Evolutionary conservation across 2,329 filamentous ascomycete genomes (phyloP).

Genomic region (Chaetomiaceae sp.): DNA sequence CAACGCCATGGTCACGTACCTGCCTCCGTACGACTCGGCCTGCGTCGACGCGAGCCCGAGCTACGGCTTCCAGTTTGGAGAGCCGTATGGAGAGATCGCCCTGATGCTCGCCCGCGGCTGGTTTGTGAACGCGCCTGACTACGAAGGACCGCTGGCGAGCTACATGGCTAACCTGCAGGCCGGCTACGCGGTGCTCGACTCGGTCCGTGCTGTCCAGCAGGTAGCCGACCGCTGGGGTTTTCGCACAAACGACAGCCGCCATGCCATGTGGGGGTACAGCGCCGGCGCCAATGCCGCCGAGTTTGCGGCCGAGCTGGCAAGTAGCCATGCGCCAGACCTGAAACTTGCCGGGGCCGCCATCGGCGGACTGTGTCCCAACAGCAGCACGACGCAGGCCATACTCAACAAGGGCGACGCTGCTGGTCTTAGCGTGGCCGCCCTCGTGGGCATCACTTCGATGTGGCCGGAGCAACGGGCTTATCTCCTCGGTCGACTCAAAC

Average conservation of each 20-base stretch:
- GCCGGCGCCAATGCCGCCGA: conserved; percentile 45
- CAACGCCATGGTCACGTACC: too few relatives aligned
- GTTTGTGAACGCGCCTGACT: conserved; percentile 41
- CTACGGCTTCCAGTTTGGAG: conserved; percentile 22
- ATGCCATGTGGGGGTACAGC: conserved; percentile 48
- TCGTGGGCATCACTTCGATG: too few relatives aligned
- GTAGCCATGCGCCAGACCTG: conserved; percentile 43
- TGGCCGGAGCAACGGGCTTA: too few relatives aligned
- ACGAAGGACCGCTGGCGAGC: conserved; percentile 36
- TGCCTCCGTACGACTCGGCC: too few relatives aligned
- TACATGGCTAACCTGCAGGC: conserved; percentile 37
- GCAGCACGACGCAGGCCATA: conserved; percentile 28
- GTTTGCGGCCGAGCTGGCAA: conserved; percentile 43
- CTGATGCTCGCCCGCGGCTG: conserved; percentile 37
- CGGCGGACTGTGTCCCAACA: conserved; percentile 40
- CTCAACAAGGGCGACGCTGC: conserved; percentile 29
- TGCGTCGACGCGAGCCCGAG: too few relatives aligned
- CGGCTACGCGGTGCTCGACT: conserved; percentile 39
- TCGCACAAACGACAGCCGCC: conserved; percentile 24
- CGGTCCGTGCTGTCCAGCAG: conserved; percentile 35
- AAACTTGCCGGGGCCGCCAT: conserved; percentile 39
- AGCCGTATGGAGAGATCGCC: conserved; percentile 26
- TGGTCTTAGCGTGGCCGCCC: conserved; percentile 31
- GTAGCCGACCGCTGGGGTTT: conserved; percentile 26
- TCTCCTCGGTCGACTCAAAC: too few relatives aligned